phyloP scores from a whole-genome alignment of 257 asterid species.

The Penstemon barbatus region DNA sequence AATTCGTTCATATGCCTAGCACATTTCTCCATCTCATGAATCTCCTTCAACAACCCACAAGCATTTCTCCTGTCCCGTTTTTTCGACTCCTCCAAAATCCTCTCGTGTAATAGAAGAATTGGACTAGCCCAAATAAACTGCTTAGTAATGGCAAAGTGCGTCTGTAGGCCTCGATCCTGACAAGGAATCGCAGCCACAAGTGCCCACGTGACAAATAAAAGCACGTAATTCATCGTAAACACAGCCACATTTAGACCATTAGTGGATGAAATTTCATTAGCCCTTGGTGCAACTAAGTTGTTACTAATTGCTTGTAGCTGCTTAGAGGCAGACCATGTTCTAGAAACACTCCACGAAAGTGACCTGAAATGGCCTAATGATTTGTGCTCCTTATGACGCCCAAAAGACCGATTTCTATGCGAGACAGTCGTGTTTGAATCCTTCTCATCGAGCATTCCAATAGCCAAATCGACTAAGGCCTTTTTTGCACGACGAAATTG shows the following conservation, averaged over 20 bases:
- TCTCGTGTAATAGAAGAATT: constrained; percentile 65
- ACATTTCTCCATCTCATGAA: constrained; percentile 70
- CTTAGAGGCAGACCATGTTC: constrained; percentile 92
- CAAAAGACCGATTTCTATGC: constrained; percentile 85
- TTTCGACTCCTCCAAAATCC: constrained; percentile 78
- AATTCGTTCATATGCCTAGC: constrained; percentile 55
- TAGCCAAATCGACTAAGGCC: constrained; percentile 57
- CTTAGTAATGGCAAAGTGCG: constrained; percentile 52
- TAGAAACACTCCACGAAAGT: constrained; percentile 86
- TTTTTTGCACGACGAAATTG: constrained; percentile 74
- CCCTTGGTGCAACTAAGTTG: constrained; percentile 57
- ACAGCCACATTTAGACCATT: constrained; percentile 66
- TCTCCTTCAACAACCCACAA: constrained; percentile 82
- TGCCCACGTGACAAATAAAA: constrained; percentile 82
- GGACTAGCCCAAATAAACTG: constrained; percentile 70
- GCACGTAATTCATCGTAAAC: constrained; percentile 79
- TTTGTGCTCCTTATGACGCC: constrained; percentile 55
- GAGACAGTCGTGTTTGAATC: constrained; percentile 41
- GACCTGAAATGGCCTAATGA: constrained; percentile 71
- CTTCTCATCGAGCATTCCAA: constrained; percentile 61
- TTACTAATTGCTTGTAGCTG: constrained; percentile 84
- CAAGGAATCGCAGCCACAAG: constrained; percentile 98
- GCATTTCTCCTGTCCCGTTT: constrained; percentile 67
- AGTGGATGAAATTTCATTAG: constrained; percentile 58
- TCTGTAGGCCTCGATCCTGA: constrained; percentile 90